These are phyloP conservation scores for Metarhizium guizhouense DNA, from an alignment of 2,329 filamentous ascomycete genomes.

Conservation along the genomic window DNA sequence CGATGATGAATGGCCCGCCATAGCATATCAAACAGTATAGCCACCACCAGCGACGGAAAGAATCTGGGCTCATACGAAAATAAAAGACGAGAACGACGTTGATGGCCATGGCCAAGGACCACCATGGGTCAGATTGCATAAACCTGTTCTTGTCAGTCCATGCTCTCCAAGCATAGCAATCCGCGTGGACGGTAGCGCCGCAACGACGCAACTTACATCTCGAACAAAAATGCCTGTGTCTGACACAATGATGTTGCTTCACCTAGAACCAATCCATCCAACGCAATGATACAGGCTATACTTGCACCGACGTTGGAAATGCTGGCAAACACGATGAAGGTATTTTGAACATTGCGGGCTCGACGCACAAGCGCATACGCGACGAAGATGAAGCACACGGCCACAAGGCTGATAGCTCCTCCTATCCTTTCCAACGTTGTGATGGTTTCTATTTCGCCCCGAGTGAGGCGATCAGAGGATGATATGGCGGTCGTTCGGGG, in stretches of 20 bases:
- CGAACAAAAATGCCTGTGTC: conserved; percentile 51
- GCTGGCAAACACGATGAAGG: conserved; percentile 53
- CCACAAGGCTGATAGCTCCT: conserved; percentile 42
- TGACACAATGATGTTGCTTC: conserved; percentile 50
- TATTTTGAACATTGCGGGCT: conserved; percentile 50
- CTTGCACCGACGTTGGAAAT: conserved; percentile 51
- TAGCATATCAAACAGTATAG: conserved; percentile 64
- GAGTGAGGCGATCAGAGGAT: conserved; percentile 20
- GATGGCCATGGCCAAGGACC: conserved; percentile 73
- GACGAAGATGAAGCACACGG: conserved; percentile 42
- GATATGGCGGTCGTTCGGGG: background rate
- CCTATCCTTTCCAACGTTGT: conserved; percentile 43
- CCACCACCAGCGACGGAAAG: conserved; percentile 65
- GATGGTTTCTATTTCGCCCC: conserved; percentile 30
- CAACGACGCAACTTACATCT: conserved; percentile 47
- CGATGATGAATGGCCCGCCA: conserved; percentile 59
- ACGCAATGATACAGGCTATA: conserved; percentile 61
- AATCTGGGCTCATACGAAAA: conserved; percentile 50
- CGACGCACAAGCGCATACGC: conserved; percentile 42
- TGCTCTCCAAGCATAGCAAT: conserved; percentile 10
- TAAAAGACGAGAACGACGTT: conserved; percentile 69
- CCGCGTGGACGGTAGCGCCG: background rate
- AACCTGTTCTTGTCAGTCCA: conserved; percentile 40
- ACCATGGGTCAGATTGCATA: conserved; percentile 67
- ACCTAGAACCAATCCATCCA: conserved; percentile 50